A percentile compares a stretch with the other conserved stretches of the same genome.
Conservation (phyloP, 1,284 basidiomycete genomes). For the Pseudozyma tsukubaensis region DNA sequence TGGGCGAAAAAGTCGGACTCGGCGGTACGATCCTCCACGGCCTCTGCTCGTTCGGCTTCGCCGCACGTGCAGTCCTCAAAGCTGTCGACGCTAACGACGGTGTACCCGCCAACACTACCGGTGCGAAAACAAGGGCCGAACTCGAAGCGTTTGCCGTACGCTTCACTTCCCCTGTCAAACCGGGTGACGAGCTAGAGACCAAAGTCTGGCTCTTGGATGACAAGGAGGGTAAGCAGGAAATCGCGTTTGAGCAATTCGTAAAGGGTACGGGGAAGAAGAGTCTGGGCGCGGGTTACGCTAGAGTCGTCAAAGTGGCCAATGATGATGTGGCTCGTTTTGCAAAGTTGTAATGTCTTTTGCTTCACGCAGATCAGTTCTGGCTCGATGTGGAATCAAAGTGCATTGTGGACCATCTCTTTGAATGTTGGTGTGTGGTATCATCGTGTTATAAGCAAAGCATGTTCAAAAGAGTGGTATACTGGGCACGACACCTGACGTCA, state of each 20-base stretch:
- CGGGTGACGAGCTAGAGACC: constrained; percentile 59
- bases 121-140: constrained; percentile 15
- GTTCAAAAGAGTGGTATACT: neutral
- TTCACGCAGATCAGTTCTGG: too few relatives aligned
- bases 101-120: constrained; percentile 30
- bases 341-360: constrained; percentile 16
- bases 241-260: constrained; percentile 59
- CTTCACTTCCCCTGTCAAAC: constrained; percentile 62
- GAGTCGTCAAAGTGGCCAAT: constrained; percentile 37
- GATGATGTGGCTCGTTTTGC: constrained; percentile 26
- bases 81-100: constrained; percentile 51
- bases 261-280: constrained; percentile 57
- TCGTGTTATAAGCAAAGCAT: too few relatives aligned
- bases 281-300: constrained; percentile 55
- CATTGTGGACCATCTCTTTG: too few relatives aligned
- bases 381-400: too few relatives aligned
- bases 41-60: constrained; percentile 60
- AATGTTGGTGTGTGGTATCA: too few relatives aligned
- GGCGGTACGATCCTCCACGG: constrained; percentile 63
- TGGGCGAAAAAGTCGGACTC: constrained; percentile 56
- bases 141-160: constrained; percentile 49
- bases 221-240: constrained; percentile 40
- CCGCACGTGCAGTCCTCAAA: constrained; percentile 58
- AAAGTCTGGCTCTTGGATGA: constrained; percentile 58
- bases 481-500: neutral